Percentiles rank a stretch among this genome's conserved stretches.
These are phyloP conservation scores for Oryza glumipatula DNA, from an alignment of 176 grass and related monocot species.

Conservation along the genomic window DNA sequence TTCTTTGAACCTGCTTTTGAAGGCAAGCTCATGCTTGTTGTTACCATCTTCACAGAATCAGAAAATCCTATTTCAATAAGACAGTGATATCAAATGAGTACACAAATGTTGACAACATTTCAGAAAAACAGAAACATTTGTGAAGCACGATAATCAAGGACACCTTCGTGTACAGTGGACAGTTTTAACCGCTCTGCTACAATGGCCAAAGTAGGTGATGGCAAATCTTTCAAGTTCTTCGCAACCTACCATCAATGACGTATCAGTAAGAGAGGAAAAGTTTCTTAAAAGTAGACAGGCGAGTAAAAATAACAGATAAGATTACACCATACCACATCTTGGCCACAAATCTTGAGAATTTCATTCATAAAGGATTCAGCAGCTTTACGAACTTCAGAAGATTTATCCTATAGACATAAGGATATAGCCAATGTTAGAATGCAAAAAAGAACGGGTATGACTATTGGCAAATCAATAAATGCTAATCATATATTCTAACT, in stretches of 20 bases:
- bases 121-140: constrained; percentile 17
- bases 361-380: constrained; percentile 90
- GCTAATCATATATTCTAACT: constrained; percentile 12
- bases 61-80: constrained; percentile 58
- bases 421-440: constrained; percentile 27
- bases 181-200: constrained; percentile 86
- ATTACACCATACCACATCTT: constrained; percentile 73
- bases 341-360: constrained; percentile 83
- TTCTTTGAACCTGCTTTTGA: constrained; percentile 78
- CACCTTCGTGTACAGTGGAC: constrained; percentile 77
- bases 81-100: constrained; percentile 40
- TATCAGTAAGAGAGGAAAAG: not conserved
- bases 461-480: constrained; percentile 1
- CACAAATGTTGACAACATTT: constrained; percentile 10
- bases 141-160: constrained; percentile 24
- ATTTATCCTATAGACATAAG: constrained; percentile 85
- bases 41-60: constrained; percentile 70
- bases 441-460: constrained; percentile 17
- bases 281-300: not conserved
- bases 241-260: constrained; percentile 54
- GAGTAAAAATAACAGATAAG: not conserved
- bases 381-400: constrained; percentile 95
- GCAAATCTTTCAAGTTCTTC: constrained; percentile 90
- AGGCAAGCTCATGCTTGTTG: constrained; percentile 60
- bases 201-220: constrained; percentile 79